phyloP scores from a whole-genome alignment of 1,139 yeast species.

The Debaryomycetaceae sp. region DNA sequence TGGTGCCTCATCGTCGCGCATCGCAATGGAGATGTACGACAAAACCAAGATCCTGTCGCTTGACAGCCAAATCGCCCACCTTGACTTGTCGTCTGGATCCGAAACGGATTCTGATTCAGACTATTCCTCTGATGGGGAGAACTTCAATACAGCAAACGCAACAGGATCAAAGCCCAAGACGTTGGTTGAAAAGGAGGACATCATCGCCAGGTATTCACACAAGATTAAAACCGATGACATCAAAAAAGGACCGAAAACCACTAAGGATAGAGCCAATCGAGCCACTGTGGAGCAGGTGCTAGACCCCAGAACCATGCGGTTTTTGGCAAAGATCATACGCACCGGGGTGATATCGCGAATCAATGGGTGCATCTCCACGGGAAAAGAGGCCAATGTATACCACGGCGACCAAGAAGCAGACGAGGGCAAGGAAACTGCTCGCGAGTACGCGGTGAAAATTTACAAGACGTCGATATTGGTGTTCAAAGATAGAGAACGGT shows the following conservation, averaged over 20 bases:
- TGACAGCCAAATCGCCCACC: conserved; percentile 7
- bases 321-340: conserved; percentile 74
- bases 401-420: conserved; percentile 85
- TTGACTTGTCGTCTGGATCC: conserved; percentile 1
- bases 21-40: background rate
- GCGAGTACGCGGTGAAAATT: conserved; percentile 82
- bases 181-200: conserved; percentile 49
- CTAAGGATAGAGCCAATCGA: conserved; percentile 82
- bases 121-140: conserved; percentile 8
- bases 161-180: conserved; percentile 9
- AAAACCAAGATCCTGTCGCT: conserved; percentile 8
- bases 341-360: conserved; percentile 80
- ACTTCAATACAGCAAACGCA: background rate
- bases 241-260: conserved; percentile 52
- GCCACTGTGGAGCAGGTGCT: conserved; percentile 97
- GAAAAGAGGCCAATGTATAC: conserved; percentile 97
- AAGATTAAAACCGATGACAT: conserved; percentile 62
- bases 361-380: conserved; percentile 93
- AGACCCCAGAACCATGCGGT: conserved; percentile 88
- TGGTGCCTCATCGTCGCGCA: conserved; percentile 1
- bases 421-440: conserved; percentile 36
- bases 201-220: conserved; percentile 57
- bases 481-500: conserved; percentile 92
- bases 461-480: conserved; percentile 94
- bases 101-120: conserved; percentile 7